Evolutionary conservation across 495 filamentous ascomycete genomes (phyloP), one percentile per base, ranked within the genome.

Genomic region (Penicillium paxilli): DNA sequence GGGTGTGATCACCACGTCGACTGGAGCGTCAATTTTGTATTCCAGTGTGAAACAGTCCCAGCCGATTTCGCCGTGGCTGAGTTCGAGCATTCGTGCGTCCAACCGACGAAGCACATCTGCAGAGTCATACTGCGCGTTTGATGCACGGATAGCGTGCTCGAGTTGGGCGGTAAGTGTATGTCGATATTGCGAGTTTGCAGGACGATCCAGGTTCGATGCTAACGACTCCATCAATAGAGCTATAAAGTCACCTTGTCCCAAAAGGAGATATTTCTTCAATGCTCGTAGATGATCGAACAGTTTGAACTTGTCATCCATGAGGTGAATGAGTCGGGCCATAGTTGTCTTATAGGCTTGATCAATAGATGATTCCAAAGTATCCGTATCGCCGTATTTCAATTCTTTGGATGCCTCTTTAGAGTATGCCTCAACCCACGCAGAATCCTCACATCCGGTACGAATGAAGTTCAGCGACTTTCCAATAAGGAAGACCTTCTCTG

Each of bases 41-140:
- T 99, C 95, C 24, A 99, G 82, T 1, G 95, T 99, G 72, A 99
- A 99, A 70, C 94, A 96, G 68, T 99, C 95, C 95, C 95, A 99
- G 54, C 95, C 95, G 45, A 96, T 97, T 61, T 99, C 94, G 49
- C 95, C 95, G 66, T 96, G 92, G 47, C 87, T 90, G 44, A 96
- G 82, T 68, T 97, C 92, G 32, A 97, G 82, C 90, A 98, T 96
- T 42, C 95, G 89, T 12, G 94, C 92, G 72, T 99, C 95, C 8
- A 99, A 82, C 16, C 95, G 85, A 26, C 90, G 86, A 30, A 98
- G 80, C 25, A 98, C 91, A 64, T 99, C 95, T n/a, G 87, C 84
- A 8, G 86, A 84, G 71, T 99, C 95, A 65, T 90, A 95, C 66
- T 98, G 95, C 16, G 95, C 95, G 72, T 98, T 99, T 28, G 92